Percentiles rank a stretch among this genome's conserved stretches.
Evolutionary conservation across 2,329 filamentous ascomycete genomes (phyloP).

Genomic region (Penicillium carneum): DNA sequence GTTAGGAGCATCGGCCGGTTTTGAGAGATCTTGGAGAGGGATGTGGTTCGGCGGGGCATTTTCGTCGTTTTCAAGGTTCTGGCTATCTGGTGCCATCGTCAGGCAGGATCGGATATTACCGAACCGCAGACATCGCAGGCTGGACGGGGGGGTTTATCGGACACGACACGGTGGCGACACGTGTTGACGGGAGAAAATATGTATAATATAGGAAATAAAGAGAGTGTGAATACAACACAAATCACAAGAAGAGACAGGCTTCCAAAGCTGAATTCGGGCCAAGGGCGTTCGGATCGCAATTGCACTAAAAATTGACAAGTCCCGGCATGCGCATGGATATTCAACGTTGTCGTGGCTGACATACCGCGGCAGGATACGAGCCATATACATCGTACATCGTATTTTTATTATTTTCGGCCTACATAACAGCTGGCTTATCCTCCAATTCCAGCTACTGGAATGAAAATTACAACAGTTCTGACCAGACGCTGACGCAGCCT

Average conservation of each 20-base stretch:
- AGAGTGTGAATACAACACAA: neutral
- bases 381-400: neutral
- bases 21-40: conserved; percentile 70
- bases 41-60: conserved; percentile 58
- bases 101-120: conserved; percentile 45
- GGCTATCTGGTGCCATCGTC: conserved; percentile 52
- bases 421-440: neutral
- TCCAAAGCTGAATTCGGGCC: conserved; percentile 11
- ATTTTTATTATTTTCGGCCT: neutral
- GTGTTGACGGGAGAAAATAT: neutral
- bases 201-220: neutral
- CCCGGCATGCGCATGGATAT: conserved; percentile 18
- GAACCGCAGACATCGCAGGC: conserved; percentile 51
- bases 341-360: conserved; percentile 3
- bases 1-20: conserved; percentile 44
- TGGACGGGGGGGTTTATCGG: conserved; percentile 17
- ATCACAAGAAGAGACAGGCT: neutral
- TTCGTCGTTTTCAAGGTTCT: conserved; percentile 42
- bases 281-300: conserved; percentile 30
- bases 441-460: neutral
- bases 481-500: conserved; percentile 25
- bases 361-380: conserved; percentile 1
- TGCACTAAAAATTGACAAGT: conserved; percentile 20
- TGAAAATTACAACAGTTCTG: neutral
- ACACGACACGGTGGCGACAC: conserved; percentile 18